Percentiles rank a stretch among this genome's conserved stretches.
phyloP scores from a whole-genome alignment of 805 yeast genomes.

The Barnettozyma sp. region DNA sequence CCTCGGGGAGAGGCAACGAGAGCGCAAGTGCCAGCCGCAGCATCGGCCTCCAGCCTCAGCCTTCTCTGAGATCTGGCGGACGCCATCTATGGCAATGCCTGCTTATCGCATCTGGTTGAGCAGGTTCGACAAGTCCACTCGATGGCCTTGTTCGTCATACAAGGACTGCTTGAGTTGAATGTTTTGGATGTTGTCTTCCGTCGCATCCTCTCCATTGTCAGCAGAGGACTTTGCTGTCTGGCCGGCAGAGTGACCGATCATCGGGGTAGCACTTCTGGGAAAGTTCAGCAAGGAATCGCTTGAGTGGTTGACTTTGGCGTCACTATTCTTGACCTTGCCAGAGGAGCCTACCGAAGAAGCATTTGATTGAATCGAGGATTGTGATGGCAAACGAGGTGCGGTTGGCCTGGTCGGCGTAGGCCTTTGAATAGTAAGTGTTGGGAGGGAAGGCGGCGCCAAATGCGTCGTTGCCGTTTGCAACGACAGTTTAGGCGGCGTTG shows the following conservation, averaged over 20 bases:
- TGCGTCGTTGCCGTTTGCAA: neutral
- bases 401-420: constrained; percentile 15
- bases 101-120: constrained; percentile 1
- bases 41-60: too few species aligned
- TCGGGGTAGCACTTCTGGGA: constrained; percentile 16
- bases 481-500: constrained; percentile 2
- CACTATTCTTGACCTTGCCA: neutral
- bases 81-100: too few species aligned
- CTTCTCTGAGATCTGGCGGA: too few species aligned
- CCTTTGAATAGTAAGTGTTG: constrained; percentile 10
- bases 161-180: constrained; percentile 6
- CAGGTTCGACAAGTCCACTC: constrained; percentile 5
- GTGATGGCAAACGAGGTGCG: constrained; percentile 6
- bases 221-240: neutral
- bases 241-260: constrained; percentile 16
- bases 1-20: too few species aligned
- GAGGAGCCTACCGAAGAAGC: constrained; percentile 1
- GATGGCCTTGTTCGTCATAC: constrained; percentile 6
- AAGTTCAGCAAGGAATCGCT: constrained; percentile 1
- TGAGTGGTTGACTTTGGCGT: constrained; percentile 1
- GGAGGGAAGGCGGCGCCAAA: constrained; percentile 1
- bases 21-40: neutral
- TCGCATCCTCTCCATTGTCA: too few species aligned
- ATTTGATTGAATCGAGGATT: constrained; percentile 1
- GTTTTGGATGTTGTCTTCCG: neutral